Evolutionary conservation across 2,329 filamentous ascomycete genomes (phyloP), one percentile per base, ranked within the genome.

Genomic region (Dothiorella sarmentorum): DNA sequence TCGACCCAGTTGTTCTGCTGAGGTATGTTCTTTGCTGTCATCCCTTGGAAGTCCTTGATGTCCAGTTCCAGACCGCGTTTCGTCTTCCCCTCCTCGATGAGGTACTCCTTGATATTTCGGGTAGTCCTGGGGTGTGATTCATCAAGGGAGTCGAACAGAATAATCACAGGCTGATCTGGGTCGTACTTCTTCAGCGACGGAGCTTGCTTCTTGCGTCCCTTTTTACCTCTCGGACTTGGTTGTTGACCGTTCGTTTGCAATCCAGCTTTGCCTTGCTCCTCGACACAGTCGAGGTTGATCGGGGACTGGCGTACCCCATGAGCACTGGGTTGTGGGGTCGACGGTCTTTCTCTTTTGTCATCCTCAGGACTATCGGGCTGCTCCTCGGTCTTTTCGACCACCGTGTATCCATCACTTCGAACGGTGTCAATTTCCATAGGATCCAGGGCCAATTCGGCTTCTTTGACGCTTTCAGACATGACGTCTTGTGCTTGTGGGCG

Each of bases 141-240:
- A n/a, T 85, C 86, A 1, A 97, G 79, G 0, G 94, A 97, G 71
- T 99, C 94, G 24, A 97, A 82, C 0, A 90, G 91, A 63, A 97
- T 86, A 62, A 97, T 91, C 33, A 84, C 82, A 1, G 90, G 85
- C 55, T 40, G 42, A 5, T 38, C 24, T 17, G 22, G 4, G 24
- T 58, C 55, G 13, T 18, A 13, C 15, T 18, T 58, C 13, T 17
- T 51, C 24, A 13, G 3, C 2, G 33, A n/a, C n/a, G 49, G 20
- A 10, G 22, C 15, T 29, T 20, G 35, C 17, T 52, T 42, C 29
- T 52, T 43, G 15, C 37, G 35, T 38, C 26, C 44, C 11, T 43
- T 58, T 20, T 31, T 51, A 7, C 37, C 20, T n/a, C 35, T 29
- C 10, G 35, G 35, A 27, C 24, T 49, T 13, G 35, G 10, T 20